These are phyloP conservation scores for Carex arenaria DNA, from an alignment of 202 grass and related monocot species.

Conservation along the genomic window DNA sequence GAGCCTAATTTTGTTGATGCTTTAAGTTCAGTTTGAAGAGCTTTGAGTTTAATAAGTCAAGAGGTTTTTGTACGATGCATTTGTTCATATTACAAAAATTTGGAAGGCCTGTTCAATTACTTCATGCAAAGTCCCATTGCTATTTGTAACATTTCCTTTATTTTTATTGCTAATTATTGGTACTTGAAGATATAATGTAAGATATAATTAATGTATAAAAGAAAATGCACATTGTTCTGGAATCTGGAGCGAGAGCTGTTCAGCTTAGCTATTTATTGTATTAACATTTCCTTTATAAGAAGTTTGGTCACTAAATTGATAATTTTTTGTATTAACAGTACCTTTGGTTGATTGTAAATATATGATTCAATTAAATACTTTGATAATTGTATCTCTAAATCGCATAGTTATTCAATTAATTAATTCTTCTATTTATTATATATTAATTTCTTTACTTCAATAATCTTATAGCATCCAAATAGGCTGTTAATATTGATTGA, in stretches of 20 bases:
- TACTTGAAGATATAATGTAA: background rate
- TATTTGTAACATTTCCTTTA: background rate
- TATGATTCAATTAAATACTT: too few species aligned
- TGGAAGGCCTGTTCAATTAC: background rate
- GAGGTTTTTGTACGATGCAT: slow-evolving; percentile 2
- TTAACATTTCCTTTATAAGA: background rate
- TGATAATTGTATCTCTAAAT: too few species aligned
- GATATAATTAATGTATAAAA: background rate
- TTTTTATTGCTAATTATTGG: background rate
- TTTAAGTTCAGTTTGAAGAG: background rate
- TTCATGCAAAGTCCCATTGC: slow-evolving; percentile 1
- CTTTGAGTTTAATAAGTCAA: background rate
- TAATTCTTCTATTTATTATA: too few species aligned
- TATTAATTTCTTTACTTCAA: too few species aligned
- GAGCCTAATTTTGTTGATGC: slow-evolving; percentile 15
- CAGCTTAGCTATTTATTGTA: background rate
- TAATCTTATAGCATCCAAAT: too few species aligned
- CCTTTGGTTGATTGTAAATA: too few species aligned
- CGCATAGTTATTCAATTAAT: too few species aligned
- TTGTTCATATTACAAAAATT: background rate
- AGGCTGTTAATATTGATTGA: too few species aligned
- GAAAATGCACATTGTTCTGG: background rate
- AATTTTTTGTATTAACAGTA: too few species aligned
- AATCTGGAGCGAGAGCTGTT: background rate
- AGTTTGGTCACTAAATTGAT: background rate